These are phyloP conservation scores for Aspergillus asperescens DNA, from an alignment of 495 filamentous ascomycete genomes.

Conservation along the genomic window DNA sequence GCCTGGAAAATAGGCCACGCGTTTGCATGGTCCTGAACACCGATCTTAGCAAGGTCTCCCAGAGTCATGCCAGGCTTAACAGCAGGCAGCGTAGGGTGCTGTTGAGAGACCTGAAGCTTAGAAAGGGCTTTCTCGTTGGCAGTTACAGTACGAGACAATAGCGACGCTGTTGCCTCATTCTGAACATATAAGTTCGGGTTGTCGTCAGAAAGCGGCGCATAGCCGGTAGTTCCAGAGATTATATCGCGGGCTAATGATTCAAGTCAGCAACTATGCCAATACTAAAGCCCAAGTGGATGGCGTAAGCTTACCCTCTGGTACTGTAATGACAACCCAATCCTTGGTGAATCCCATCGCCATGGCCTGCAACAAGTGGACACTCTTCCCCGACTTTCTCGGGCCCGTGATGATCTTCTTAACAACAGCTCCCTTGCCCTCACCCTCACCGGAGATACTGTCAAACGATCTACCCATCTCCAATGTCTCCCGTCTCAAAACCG, in stretches of 20 bases:
- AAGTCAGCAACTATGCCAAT: constrained; percentile 9
- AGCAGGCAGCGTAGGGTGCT: constrained; percentile 52
- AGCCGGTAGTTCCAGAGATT: constrained; percentile 70
- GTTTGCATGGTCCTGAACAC: constrained; percentile 65
- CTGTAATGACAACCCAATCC: constrained; percentile 80
- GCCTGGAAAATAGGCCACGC: constrained; percentile 79
- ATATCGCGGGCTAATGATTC: constrained; percentile 66
- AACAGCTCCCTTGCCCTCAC: constrained; percentile 51
- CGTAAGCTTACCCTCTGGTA: constrained; percentile 75
- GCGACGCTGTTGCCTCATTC: constrained; percentile 63
- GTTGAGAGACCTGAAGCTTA: constrained; percentile 49
- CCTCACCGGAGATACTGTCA: constrained; percentile 38
- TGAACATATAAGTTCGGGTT: constrained; percentile 66
- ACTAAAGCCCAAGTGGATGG: background rate
- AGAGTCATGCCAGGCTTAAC: constrained; percentile 58
- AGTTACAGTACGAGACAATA: constrained; percentile 63
- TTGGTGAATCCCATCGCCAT: constrained; percentile 77
- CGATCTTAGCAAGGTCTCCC: constrained; percentile 60
- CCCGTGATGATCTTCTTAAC: constrained; percentile 68
- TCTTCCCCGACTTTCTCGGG: constrained; percentile 73
- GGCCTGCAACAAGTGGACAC: constrained; percentile 75
- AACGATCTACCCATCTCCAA: constrained; percentile 63
- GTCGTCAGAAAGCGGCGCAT: constrained; percentile 59
- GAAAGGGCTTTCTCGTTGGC: constrained; percentile 67
- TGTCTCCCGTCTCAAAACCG: constrained; percentile 69